Conservation (phyloP, 345 rosid species). For the Camelina hispida region DNA sequence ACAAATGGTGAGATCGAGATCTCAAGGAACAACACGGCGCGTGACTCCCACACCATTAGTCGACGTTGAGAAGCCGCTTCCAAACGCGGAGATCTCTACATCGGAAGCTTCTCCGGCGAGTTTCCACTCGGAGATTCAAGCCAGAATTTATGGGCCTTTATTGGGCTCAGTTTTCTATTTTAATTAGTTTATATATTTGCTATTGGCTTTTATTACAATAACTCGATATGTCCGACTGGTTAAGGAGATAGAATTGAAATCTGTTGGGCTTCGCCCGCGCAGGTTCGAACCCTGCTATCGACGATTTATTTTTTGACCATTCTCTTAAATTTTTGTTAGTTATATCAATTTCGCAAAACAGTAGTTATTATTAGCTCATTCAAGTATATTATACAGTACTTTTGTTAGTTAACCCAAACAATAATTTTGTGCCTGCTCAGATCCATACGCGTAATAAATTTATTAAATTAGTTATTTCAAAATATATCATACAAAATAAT, state of each 20-base stretch:
- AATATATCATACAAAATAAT: no score
- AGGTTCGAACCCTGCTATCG: slow-evolving; percentile 92
- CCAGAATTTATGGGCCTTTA: no score
- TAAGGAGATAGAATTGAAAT: slow-evolving; percentile 98
- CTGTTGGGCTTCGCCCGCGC: slow-evolving; percentile 82
- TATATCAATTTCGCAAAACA: no score
- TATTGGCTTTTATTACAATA: accelerated
- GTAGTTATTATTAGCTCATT: no score
- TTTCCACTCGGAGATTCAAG: slow-evolving; percentile 94
- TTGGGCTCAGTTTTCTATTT: no score
- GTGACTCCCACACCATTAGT: slow-evolving; percentile 67
- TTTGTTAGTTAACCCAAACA: no score
- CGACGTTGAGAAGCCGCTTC: slow-evolving; percentile 61
- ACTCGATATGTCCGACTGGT: slow-evolving; percentile 99
- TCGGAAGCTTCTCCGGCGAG: slow-evolving; percentile 72
- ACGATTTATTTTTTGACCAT: slow-evolving; percentile 42
- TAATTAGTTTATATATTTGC: no score
- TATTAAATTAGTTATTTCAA: no score
- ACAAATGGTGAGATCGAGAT: slow-evolving; percentile 59
- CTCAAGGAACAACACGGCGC: slow-evolving; percentile 70
- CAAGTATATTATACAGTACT: no score
- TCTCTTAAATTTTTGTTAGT: no score
- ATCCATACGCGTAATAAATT: no score
- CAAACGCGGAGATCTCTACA: slow-evolving; percentile 97
- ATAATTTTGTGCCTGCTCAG: no score